A percentile compares a stretch with the other conserved stretches of the same genome.
These are phyloP conservation scores for Populus alba DNA, from an alignment of 345 rosid species.

Conservation along the genomic window DNA sequence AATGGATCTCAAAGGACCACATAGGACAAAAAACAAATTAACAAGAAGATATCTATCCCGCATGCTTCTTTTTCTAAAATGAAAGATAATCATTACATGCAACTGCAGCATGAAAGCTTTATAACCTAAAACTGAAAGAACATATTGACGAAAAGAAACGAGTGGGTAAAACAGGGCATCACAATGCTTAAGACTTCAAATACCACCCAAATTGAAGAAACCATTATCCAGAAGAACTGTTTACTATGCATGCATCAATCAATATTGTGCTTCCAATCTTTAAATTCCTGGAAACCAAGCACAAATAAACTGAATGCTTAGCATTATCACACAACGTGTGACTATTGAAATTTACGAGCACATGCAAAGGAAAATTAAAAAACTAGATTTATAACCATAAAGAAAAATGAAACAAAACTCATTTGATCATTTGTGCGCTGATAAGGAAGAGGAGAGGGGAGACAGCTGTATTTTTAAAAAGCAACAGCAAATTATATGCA, in stretches of 20 bases:
- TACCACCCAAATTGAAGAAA: not conserved
- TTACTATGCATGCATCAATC: not conserved
- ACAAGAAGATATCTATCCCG: not conserved
- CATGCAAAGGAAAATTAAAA: not conserved
- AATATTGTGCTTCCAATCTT: not conserved
- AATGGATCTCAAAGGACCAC: conserved; percentile 7
- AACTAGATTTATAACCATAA: not conserved
- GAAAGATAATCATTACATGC: not conserved
- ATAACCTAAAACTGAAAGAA: not conserved
- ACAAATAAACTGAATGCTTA: not conserved
- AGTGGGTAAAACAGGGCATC: not conserved
- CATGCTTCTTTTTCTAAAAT: not conserved
- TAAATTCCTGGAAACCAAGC: not conserved
- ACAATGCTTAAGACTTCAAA: not conserved
- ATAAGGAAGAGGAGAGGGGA: not conserved
- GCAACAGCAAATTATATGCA: not conserved
- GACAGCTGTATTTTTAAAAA: not conserved
- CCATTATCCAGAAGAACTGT: not conserved
- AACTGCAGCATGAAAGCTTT: not conserved
- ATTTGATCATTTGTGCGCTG: not conserved
- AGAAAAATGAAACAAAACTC: not conserved
- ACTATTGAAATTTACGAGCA: not conserved
- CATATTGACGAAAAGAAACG: not conserved
- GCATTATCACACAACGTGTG: too few relatives aligned
- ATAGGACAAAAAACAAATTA: conserved; percentile 1